These are phyloP conservation scores for Urochloa ruziziensis DNA, from an alignment of 176 grass and related monocot species.

Conservation along the genomic window DNA sequence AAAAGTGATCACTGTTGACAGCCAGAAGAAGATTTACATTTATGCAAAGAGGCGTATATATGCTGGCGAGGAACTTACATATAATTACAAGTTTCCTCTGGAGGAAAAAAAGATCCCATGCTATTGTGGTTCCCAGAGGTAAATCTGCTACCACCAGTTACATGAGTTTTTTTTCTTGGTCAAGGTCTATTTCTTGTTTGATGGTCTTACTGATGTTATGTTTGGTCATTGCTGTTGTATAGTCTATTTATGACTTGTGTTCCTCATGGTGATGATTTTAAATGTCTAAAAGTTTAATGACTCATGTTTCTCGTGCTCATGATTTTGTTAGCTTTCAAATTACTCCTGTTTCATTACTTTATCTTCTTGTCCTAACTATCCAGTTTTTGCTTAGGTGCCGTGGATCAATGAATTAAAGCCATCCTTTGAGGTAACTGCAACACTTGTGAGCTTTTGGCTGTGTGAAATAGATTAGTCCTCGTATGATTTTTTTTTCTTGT, in stretches of 20 bases:
- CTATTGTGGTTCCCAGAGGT: conserved; percentile 93
- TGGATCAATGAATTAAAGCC: conserved; percentile 91
- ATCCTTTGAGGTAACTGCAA: conserved; percentile 17
- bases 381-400: conserved; percentile 72
- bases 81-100: conserved; percentile 98
- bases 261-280: conserved; percentile 7
- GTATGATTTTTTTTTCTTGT: neutral
- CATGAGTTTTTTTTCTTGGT: conserved; percentile 11
- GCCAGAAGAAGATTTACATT: conserved; percentile 99
- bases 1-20: conserved; percentile 91
- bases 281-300: neutral
- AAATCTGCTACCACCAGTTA: conserved; percentile 14
- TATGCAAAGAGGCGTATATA: conserved; percentile 93
- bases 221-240: neutral
- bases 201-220: neutral
- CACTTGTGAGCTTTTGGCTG: neutral
- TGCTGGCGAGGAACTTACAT: conserved; percentile 89
- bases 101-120: conserved; percentile 97
- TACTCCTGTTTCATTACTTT: conserved; percentile 28
- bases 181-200: neutral
- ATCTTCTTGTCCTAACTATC: conserved; percentile 16
- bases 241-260: neutral
- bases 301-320: neutral
- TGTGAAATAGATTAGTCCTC: neutral
- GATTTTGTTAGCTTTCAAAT: conserved; percentile 1